These are phyloP conservation scores for Nitzschia sp. DNA, from an alignment of 108 stramenopile genomes.

Conservation along the genomic window DNA sequence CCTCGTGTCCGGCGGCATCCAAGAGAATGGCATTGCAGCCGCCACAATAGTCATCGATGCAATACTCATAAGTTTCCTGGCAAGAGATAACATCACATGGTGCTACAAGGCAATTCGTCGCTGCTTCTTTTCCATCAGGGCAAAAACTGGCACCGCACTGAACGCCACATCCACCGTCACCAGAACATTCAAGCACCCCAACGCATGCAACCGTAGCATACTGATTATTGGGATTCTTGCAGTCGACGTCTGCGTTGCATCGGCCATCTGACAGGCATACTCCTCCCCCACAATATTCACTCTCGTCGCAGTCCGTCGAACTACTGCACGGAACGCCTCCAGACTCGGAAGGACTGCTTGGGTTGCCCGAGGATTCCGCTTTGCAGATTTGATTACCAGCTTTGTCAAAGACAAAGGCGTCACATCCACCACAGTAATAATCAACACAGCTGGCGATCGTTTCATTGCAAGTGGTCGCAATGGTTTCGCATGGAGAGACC, in stretches of 20 bases:
- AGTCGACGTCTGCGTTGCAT: conserved; percentile 24
- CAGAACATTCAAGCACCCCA: conserved; percentile 11
- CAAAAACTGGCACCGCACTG: conserved; percentile 15
- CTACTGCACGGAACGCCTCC: neutral
- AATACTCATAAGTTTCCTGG: conserved; percentile 4
- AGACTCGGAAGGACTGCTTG: neutral
- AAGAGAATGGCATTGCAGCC: conserved; percentile 18
- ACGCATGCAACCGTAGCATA: conserved; percentile 4
- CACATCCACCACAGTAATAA: conserved; percentile 26
- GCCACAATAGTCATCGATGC: conserved; percentile 21
- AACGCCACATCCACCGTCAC: conserved; percentile 1
- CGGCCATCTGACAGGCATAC: conserved; percentile 9
- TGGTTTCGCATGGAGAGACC: conserved; percentile 1
- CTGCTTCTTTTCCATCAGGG: conserved; percentile 1
- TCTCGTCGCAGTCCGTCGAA: conserved; percentile 2
- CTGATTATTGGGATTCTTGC: conserved; percentile 26
- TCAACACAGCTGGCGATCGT: conserved; percentile 7
- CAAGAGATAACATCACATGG: neutral
- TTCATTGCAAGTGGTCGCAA: conserved; percentile 1
- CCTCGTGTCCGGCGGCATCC: conserved; percentile 15
- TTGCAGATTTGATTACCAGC: conserved; percentile 11
- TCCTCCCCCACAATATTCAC: conserved; percentile 28
- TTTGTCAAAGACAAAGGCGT: conserved; percentile 19
- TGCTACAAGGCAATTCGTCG: conserved; percentile 2
- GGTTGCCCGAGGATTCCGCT: no score